These are phyloP conservation scores for Coniosporium tulheliwenetii DNA, from an alignment of 2,329 filamentous ascomycete species.

Conservation along the genomic window DNA sequence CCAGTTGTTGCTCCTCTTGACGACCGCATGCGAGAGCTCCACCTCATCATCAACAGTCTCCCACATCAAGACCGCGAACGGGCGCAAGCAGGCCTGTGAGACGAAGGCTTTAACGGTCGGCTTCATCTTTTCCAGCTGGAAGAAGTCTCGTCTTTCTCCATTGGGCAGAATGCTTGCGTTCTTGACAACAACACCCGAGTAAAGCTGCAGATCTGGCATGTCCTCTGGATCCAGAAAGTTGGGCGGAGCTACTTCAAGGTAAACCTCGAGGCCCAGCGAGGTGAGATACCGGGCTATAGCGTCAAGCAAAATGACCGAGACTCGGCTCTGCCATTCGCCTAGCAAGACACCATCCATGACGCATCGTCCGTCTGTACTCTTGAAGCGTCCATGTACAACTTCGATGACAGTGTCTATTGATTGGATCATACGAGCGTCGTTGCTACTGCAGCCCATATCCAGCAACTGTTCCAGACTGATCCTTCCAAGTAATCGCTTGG, in stretches of 20 bases:
- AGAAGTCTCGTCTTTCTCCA: slow-evolving; percentile 28
- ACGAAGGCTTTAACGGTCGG: slow-evolving; percentile 29
- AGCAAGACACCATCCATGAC: slow-evolving; percentile 25
- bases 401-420: slow-evolving; percentile 4
- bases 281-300: slow-evolving; percentile 18
- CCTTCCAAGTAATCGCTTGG: slow-evolving; percentile 9
- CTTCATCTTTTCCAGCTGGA: slow-evolving; percentile 24
- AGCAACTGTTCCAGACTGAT: slow-evolving; percentile 4
- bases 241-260: slow-evolving; percentile 25
- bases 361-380: slow-evolving; percentile 14
- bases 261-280: slow-evolving; percentile 22
- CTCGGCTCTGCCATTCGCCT: slow-evolving; percentile 22
- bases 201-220: slow-evolving; percentile 16
- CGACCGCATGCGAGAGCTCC: slow-evolving; percentile 22
- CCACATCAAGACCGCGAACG: slow-evolving; percentile 27
- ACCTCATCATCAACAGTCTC: slow-evolving; percentile 26
- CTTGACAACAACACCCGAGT: slow-evolving; percentile 23
- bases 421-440: slow-evolving; percentile 1
- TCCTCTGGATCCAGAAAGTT: slow-evolving; percentile 20
- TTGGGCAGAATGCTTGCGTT: slow-evolving; percentile 25
- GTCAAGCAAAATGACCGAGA: slow-evolving; percentile 14
- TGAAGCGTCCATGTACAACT: slow-evolving; percentile 6
- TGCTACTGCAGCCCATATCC: slow-evolving; percentile 1
- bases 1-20: slow-evolving; percentile 28
- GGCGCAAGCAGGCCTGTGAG: slow-evolving; percentile 25